These are phyloP conservation scores for Crassisporium funariophilum DNA, from an alignment of 768 basidiomycete species.

Conservation along the genomic window DNA sequence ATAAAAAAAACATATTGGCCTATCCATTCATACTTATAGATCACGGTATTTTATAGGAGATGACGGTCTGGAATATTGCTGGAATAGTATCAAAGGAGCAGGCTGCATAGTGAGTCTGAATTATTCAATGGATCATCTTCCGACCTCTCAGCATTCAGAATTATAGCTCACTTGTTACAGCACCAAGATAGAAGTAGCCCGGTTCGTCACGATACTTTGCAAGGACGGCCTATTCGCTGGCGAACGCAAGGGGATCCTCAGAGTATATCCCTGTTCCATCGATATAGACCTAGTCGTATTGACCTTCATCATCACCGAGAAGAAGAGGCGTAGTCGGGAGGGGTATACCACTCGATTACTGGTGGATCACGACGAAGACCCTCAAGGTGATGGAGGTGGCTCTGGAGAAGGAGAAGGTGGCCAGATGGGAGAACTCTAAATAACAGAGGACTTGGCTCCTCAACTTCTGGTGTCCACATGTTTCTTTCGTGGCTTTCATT, in stretches of 20 bases:
- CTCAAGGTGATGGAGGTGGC: constrained; percentile 38
- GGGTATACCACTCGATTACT: constrained; percentile 21
- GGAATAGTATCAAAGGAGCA: constrained; percentile 43
- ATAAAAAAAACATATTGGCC: no score
- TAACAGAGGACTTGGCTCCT: background rate
- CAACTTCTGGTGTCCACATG: background rate
- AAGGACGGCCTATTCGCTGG: constrained; percentile 50
- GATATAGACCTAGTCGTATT: constrained; percentile 56
- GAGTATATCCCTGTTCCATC: constrained; percentile 47
- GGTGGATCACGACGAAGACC: constrained; percentile 37
- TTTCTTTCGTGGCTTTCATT: background rate
- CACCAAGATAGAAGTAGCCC: constrained; percentile 44
- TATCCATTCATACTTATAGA: no score
- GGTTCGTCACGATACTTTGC: constrained; percentile 34
- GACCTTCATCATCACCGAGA: constrained; percentile 59
- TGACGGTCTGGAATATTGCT: constrained; percentile 51
- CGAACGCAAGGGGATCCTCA: constrained; percentile 47
- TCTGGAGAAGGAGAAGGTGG: constrained; percentile 24
- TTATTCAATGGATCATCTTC: background rate
- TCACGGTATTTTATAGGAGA: constrained; percentile 52
- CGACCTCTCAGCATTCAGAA: background rate
- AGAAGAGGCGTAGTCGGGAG: constrained; percentile 47
- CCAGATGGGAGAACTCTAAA: constrained; percentile 15
- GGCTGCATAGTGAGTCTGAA: constrained; percentile 42
- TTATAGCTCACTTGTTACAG: constrained; percentile 40